phyloP scores from a whole-genome alignment of 108 stramenopile genomes.

The Cafeteria roenbergensis region DNA sequence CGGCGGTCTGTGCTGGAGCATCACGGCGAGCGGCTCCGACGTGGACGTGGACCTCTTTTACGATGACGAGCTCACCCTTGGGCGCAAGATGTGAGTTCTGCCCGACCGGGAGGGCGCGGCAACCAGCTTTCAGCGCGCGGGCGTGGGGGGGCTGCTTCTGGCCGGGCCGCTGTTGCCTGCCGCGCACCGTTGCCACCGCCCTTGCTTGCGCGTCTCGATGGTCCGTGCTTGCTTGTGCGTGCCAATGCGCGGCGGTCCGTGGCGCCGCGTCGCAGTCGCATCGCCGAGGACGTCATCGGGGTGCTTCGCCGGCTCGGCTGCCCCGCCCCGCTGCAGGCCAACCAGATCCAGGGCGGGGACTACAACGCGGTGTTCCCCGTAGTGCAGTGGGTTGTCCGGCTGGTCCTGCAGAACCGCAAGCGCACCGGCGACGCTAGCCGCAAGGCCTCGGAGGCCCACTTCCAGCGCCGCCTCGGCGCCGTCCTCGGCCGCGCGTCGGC shows the following conservation, averaged over 20 bases:
- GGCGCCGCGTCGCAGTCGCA: background rate
- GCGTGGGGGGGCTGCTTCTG: background rate
- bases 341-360: background rate
- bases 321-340: background rate
- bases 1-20: constrained; percentile 4
- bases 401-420: background rate
- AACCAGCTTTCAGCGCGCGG: background rate
- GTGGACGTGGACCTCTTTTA: background rate
- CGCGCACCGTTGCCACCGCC: too few species aligned
- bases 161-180: background rate
- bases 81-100: background rate
- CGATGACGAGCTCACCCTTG: background rate
- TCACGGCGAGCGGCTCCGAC: background rate
- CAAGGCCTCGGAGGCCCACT: background rate
- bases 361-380: background rate
- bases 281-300: background rate
- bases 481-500: background rate
- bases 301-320: background rate
- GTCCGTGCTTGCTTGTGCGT: too few species aligned
- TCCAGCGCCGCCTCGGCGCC: background rate
- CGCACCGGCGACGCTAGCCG: background rate
- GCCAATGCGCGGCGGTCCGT: too few species aligned
- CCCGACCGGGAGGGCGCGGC: too few species aligned
- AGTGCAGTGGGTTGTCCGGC: background rate
- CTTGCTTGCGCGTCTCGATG: too few species aligned